Percentiles rank a stretch among this genome's conserved stretches.
These are phyloP conservation scores for Floccularia luteovirens DNA, from an alignment of 768 basidiomycete species.

Conservation along the genomic window DNA sequence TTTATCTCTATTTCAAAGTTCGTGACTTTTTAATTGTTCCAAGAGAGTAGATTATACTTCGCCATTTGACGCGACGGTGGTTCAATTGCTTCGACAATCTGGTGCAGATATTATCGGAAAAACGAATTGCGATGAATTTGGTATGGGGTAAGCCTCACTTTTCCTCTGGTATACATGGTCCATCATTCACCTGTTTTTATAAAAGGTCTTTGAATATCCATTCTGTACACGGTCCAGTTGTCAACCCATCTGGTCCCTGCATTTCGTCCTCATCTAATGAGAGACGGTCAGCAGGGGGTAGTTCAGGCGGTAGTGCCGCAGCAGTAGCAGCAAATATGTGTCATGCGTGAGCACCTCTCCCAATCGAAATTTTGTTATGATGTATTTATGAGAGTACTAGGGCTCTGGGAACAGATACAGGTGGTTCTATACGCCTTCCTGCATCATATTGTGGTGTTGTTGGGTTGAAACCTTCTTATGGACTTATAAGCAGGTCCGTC, in stretches of 20 bases:
- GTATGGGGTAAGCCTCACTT: constrained; percentile 69
- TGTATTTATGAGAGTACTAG: constrained; percentile 27
- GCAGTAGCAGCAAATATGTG: constrained; percentile 85
- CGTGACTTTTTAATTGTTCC: background rate
- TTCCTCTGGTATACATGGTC: background rate
- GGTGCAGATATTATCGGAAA: constrained; percentile 81
- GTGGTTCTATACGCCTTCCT: constrained; percentile 88
- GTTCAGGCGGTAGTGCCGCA: constrained; percentile 92
- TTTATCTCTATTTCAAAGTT: background rate
- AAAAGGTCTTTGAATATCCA: constrained; percentile 79
- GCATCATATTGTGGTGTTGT: constrained; percentile 91
- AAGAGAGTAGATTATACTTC: constrained; percentile 77
- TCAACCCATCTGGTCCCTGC: constrained; percentile 56
- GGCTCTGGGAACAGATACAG: constrained; percentile 90
- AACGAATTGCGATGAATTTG: constrained; percentile 96
- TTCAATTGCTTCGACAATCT: constrained; percentile 44
- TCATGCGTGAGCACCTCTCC: constrained; percentile 53
- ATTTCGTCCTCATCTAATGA: constrained; percentile 17
- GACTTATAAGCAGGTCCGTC: constrained; percentile 76
- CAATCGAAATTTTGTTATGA: background rate
- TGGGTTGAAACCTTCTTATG: constrained; percentile 94
- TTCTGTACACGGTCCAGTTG: constrained; percentile 66
- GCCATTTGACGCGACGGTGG: constrained; percentile 85
- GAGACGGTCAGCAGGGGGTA: constrained; percentile 76
- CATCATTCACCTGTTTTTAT: constrained; percentile 4